Evolutionary conservation across 2,329 filamentous ascomycete species (phyloP).

Genomic region (Fusarium compactum): DNA sequence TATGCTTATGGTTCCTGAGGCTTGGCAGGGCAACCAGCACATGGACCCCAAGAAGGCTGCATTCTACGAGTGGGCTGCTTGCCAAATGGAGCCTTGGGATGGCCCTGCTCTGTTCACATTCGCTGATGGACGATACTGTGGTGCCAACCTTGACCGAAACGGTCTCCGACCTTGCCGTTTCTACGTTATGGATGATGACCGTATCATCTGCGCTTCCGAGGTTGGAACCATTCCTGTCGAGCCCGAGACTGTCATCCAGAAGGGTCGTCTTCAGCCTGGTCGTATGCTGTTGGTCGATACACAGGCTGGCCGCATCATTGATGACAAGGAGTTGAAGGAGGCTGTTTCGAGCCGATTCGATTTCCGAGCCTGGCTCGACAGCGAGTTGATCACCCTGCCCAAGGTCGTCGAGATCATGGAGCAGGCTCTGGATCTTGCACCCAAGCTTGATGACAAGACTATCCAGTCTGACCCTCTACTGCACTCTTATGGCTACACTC

Average conservation of each 20-base stretch:
- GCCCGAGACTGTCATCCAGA: constrained; percentile 89
- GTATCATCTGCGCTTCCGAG: constrained; percentile 96
- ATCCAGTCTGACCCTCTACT: constrained; percentile 88
- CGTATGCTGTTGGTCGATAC: constrained; percentile 98
- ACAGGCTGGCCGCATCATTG: constrained; percentile 87
- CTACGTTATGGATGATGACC: constrained; percentile 96
- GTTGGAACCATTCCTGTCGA: constrained; percentile 94
- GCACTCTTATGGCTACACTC: constrained; percentile 91
- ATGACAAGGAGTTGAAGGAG: constrained; percentile 90
- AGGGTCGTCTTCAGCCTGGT: constrained; percentile 92
- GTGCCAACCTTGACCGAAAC: constrained; percentile 96
- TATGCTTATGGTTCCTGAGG: constrained; percentile 98
- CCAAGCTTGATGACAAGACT: constrained; percentile 74
- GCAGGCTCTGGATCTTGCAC: constrained; percentile 71
- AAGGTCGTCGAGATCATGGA: constrained; percentile 75
- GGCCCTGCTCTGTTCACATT: constrained; percentile 97
- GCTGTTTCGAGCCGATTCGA: constrained; percentile 88
- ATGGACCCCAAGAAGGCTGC: constrained; percentile 97
- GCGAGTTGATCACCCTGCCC: constrained; percentile 85
- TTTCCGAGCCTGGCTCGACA: constrained; percentile 89
- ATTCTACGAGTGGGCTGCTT: constrained; percentile 98
- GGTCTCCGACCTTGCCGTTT: constrained; percentile 95
- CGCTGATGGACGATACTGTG: constrained; percentile 94
- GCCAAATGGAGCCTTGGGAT: constrained; percentile 99
- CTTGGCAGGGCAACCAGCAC: constrained; percentile 91